Conservation (phyloP, 2,329 filamentous ascomycete genomes). For the Pseudogymnoascus verrucosus region DNA sequence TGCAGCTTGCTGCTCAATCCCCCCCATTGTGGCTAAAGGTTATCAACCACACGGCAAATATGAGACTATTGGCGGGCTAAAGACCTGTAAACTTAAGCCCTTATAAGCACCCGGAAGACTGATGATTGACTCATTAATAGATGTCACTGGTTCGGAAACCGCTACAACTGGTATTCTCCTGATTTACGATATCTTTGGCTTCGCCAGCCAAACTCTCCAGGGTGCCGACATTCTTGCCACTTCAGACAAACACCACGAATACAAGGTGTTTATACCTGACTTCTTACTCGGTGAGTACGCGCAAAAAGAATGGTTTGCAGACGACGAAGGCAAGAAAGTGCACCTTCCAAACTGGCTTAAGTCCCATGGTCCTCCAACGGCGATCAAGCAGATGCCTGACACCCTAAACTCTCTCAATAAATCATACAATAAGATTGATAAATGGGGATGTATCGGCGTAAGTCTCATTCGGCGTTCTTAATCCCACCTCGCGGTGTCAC, state of each 20-base stretch:
- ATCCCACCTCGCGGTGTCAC: background rate
- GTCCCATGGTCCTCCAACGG: background rate
- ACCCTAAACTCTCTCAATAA: slow-evolving; percentile 45
- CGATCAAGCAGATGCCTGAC: slow-evolving; percentile 40
- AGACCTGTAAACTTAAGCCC: slow-evolving; percentile 37
- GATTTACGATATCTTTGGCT: slow-evolving; percentile 59
- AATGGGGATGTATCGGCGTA: slow-evolving; percentile 26
- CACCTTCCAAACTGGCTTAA: slow-evolving; percentile 27
- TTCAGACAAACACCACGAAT: slow-evolving; percentile 37
- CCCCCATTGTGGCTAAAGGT: slow-evolving; percentile 47
- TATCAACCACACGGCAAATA: slow-evolving; percentile 50
- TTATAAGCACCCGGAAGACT: background rate
- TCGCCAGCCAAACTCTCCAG: slow-evolving; percentile 62
- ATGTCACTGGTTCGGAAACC: slow-evolving; percentile 39
- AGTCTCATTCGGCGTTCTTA: background rate
- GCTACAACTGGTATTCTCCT: slow-evolving; percentile 51
- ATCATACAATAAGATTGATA: slow-evolving; percentile 46
- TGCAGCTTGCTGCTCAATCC: slow-evolving; percentile 50
- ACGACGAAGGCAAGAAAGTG: slow-evolving; percentile 42
- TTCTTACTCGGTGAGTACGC: slow-evolving; percentile 63
- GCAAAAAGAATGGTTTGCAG: slow-evolving; percentile 48
- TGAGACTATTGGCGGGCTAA: slow-evolving; percentile 46
- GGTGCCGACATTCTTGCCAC: slow-evolving; percentile 58
- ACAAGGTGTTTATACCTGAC: slow-evolving; percentile 86
- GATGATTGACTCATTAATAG: slow-evolving; percentile 13